A percentile compares a stretch with the other conserved stretches of the same genome.
phyloP scores from a whole-genome alignment of 2,329 filamentous ascomycete genomes.

The Colletotrichum echinochloae region DNA sequence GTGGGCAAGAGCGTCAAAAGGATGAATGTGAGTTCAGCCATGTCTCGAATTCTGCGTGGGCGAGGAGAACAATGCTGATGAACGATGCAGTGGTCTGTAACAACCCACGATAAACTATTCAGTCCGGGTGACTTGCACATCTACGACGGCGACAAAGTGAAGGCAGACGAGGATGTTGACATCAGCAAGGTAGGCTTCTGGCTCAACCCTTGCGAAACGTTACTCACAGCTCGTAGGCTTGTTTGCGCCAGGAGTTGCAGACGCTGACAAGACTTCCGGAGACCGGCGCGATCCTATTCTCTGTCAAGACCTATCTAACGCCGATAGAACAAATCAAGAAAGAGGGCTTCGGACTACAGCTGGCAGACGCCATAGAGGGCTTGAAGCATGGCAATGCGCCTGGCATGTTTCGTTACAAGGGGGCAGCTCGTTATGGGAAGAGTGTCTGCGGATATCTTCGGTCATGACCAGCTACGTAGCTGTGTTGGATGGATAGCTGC shows the following conservation, averaged over 20 bases:
- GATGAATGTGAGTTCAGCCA: slow-evolving; percentile 57
- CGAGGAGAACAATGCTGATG: not conserved
- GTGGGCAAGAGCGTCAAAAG: slow-evolving; percentile 63
- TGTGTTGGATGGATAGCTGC: not conserved
- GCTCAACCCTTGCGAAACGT: not conserved
- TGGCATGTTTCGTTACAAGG: slow-evolving; percentile 67
- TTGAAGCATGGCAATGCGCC: slow-evolving; percentile 63
- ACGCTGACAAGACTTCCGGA: slow-evolving; percentile 62
- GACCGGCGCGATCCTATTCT: slow-evolving; percentile 62
- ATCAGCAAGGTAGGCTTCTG: slow-evolving; percentile 49
- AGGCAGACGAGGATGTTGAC: slow-evolving; percentile 53
- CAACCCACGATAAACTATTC: slow-evolving; percentile 57
- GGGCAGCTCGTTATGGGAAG: slow-evolving; percentile 60
- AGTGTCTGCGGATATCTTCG: slow-evolving; percentile 61
- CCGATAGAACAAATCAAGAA: slow-evolving; percentile 60
- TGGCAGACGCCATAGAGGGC: slow-evolving; percentile 67
- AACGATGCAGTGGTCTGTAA: slow-evolving; percentile 59
- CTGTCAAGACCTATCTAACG: slow-evolving; percentile 68
- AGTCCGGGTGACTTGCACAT: slow-evolving; percentile 54
- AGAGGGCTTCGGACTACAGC: slow-evolving; percentile 59
- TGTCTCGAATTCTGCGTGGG: not conserved
- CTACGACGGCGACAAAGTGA: slow-evolving; percentile 48
- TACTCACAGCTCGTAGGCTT: slow-evolving; percentile 43
- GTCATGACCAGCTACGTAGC: slow-evolving; percentile 26
- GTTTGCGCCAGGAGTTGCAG: slow-evolving; percentile 63